A percentile compares a stretch with the other conserved stretches of the same genome.
Evolutionary conservation across 768 basidiomycete species (phyloP).

Genomic region (Mycena polygramma): DNA sequence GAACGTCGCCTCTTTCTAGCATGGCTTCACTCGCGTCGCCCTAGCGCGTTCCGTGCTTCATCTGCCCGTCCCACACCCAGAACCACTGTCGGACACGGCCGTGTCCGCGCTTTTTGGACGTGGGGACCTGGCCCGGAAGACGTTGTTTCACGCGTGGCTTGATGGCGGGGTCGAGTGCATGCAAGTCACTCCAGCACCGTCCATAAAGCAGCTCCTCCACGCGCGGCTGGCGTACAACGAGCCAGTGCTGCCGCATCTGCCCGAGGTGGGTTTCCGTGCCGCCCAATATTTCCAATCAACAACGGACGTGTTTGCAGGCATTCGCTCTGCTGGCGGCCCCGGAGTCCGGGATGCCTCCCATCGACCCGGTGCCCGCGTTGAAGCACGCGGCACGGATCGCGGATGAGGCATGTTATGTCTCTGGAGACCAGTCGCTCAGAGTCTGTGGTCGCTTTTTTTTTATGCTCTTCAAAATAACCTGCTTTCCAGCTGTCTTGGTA

Average conservation of each 20-base stretch:
- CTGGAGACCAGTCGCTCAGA: conserved; percentile 67
- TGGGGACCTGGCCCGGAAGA: conserved; percentile 74
- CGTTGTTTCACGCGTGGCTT: conserved; percentile 81
- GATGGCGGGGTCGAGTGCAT: conserved; percentile 73
- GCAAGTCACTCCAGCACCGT: conserved; percentile 43
- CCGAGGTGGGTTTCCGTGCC: conserved; percentile 64
- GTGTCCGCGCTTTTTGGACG: conserved; percentile 81
- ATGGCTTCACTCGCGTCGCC: conserved; percentile 83
- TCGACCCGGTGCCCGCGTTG: conserved; percentile 73
- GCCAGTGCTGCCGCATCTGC: conserved; percentile 72
- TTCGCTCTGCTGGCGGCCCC: conserved; percentile 77
- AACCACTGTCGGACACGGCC: conserved; percentile 77
- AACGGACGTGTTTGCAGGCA: conserved; percentile 60
- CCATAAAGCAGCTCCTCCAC: conserved; percentile 65
- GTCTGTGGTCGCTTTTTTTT: conserved; percentile 53
- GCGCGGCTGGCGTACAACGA: conserved; percentile 75
- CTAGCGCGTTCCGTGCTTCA: conserved; percentile 74
- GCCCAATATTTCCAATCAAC: not conserved
- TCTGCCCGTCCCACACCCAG: conserved; percentile 62
- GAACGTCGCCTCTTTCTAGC: conserved; percentile 45
- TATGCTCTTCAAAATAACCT: conserved; percentile 2
- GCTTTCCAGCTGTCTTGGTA: conserved; percentile 77
- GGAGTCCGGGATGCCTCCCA: conserved; percentile 57
- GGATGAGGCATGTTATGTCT: conserved; percentile 75
- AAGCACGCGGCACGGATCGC: conserved; percentile 74